Conservation (phyloP, 75 land plant species). For the Pinus taeda region DNA sequence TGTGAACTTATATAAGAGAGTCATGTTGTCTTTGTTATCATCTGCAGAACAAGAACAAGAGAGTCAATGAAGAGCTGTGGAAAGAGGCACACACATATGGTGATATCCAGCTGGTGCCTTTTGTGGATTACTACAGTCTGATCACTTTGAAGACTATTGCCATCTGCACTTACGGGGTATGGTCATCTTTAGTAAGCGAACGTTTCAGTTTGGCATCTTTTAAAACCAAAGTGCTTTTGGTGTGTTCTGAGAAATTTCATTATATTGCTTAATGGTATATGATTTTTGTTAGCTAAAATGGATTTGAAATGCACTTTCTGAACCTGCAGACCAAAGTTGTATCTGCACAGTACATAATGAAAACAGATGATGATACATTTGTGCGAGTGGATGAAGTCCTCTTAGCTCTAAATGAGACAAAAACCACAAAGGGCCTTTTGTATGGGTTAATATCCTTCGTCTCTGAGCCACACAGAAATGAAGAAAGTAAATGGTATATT, state of each 20-base stretch:
- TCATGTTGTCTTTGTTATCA: conserved; percentile 9
- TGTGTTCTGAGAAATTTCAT: background rate
- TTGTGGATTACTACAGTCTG: too few species aligned
- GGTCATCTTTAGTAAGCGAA: conserved; percentile 4
- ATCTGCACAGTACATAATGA: too few species aligned
- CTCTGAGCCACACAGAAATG: conserved; percentile 61
- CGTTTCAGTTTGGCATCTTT: background rate
- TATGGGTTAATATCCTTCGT: conserved; percentile 15
- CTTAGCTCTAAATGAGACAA: too few species aligned
- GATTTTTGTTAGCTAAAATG: background rate
- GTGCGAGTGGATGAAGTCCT: too few species aligned
- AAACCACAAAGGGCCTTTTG: too few species aligned
- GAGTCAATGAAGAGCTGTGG: conserved; percentile 90
- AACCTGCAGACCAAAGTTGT: conserved; percentile 4
- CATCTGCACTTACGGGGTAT: conserved; percentile 38
- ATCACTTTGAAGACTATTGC: too few species aligned
- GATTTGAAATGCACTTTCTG: background rate
- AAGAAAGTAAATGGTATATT: conserved; percentile 93
- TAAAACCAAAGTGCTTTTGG: background rate
- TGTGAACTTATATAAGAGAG: background rate
- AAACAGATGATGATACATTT: too few species aligned
- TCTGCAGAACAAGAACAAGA: conserved; percentile 80
- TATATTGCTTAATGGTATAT: background rate
- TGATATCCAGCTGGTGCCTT: too few species aligned
- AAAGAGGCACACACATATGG: too few species aligned